A percentile compares a stretch with the other conserved stretches of the same genome.
Conservation (phyloP, 1,139 yeast genomes). For the Pichia inconspicua region DNA sequence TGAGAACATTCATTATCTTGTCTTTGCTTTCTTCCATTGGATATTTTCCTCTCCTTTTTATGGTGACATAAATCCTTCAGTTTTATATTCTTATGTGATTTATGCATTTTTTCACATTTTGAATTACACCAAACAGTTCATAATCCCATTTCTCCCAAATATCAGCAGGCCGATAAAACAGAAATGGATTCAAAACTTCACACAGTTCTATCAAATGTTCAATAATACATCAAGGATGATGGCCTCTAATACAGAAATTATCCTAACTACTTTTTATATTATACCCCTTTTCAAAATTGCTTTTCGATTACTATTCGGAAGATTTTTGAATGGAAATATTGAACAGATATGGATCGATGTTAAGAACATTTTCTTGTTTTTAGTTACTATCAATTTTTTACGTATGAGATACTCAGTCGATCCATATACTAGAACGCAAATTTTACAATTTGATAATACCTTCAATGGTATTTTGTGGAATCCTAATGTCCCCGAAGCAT, state of each 20-base stretch:
- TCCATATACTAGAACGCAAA: conserved; percentile 35
- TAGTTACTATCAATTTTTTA: conserved; percentile 34
- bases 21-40: conserved; percentile 35
- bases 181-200: conserved; percentile 22
- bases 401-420: conserved; percentile 40
- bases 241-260: conserved; percentile 42
- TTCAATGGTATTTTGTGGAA: conserved; percentile 28
- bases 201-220: conserved; percentile 33
- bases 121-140: conserved; percentile 36
- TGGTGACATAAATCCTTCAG: conserved; percentile 21
- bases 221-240: conserved; percentile 40
- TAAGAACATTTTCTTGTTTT: conserved; percentile 26
- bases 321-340: conserved; percentile 20
- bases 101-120: conserved; percentile 51
- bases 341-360: conserved; percentile 16
- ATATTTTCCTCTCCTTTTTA: conserved; percentile 17
- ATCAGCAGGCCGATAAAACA: conserved; percentile 12
- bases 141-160: conserved; percentile 29
- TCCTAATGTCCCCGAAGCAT: conserved; percentile 20
- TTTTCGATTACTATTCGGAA: conserved; percentile 20
- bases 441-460: conserved; percentile 35
- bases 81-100: conserved; percentile 44
- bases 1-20: conserved; percentile 45
- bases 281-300: conserved; percentile 20
- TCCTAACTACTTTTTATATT: conserved; percentile 24